A percentile compares a stretch with the other conserved stretches of the same genome.
Conservation (phyloP, 2,329 filamentous ascomycete species). For the Paecilomyces sp. region DNA sequence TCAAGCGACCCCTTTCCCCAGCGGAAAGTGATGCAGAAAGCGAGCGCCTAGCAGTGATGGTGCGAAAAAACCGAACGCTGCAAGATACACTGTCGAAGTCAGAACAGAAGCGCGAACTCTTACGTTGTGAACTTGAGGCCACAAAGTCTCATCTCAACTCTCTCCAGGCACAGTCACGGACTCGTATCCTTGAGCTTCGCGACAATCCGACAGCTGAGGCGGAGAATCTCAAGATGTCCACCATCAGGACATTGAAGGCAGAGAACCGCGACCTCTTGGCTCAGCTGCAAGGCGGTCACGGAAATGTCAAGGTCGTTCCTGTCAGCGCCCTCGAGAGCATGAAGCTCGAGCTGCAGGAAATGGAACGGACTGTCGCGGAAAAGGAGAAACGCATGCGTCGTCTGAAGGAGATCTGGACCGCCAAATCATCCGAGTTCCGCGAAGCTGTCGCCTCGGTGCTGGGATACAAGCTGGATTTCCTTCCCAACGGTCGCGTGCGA, state of each 20-base stretch:
- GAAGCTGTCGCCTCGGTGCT: slow-evolving; percentile 88
- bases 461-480: slow-evolving; percentile 91
- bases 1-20: slow-evolving; percentile 58
- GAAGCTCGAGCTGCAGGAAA: slow-evolving; percentile 67
- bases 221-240: slow-evolving; percentile 76
- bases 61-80: slow-evolving; percentile 79
- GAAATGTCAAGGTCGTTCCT: slow-evolving; percentile 60
- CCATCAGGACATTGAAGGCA: slow-evolving; percentile 66
- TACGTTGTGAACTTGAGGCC: slow-evolving; percentile 70
- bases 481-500: slow-evolving; percentile 93
- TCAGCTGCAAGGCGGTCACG: slow-evolving; percentile 52
- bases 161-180: slow-evolving; percentile 62
- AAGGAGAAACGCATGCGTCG: slow-evolving; percentile 75
- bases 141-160: slow-evolving; percentile 64
- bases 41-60: slow-evolving; percentile 72
- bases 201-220: slow-evolving; percentile 86
- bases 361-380: slow-evolving; percentile 59
- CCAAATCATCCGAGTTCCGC: slow-evolving; percentile 89
- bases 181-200: slow-evolving; percentile 75
- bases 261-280: slow-evolving; percentile 80
- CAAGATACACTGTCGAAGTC: slow-evolving; percentile 68
- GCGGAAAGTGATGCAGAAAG: slow-evolving; percentile 49
- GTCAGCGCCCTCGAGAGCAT: slow-evolving; percentile 67
- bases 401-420: slow-evolving; percentile 85
- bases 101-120: slow-evolving; percentile 62